Percentiles rank a stretch among this genome's conserved stretches.
These are phyloP conservation scores for Pichia pseudocactophila DNA, from an alignment of 805 yeast genomes.

Conservation along the genomic window DNA sequence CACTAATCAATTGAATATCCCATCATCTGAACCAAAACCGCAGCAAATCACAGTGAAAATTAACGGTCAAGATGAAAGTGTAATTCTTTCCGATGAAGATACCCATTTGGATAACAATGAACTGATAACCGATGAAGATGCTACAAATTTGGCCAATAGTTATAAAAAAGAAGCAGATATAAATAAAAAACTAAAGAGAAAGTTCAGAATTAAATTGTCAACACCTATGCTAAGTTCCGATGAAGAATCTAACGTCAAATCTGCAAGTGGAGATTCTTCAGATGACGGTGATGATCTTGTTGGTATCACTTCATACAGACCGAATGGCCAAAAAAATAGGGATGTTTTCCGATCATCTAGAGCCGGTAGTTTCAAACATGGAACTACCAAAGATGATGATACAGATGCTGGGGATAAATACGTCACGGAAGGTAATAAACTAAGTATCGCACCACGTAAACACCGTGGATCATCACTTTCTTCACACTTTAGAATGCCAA, in stretches of 20 bases:
- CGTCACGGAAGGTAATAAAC: neutral
- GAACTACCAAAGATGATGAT: slow-evolving; percentile 3
- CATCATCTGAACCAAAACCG: neutral
- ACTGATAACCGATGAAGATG: neutral
- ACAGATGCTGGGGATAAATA: neutral
- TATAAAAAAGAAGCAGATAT: slow-evolving; percentile 4
- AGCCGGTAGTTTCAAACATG: neutral
- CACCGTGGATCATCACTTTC: neutral
- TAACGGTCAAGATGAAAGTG: slow-evolving; percentile 4
- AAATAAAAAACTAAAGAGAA: neutral
- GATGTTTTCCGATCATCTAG: neutral
- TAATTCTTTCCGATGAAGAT: neutral
- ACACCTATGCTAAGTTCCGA: slow-evolving; percentile 4
- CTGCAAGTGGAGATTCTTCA: neutral
- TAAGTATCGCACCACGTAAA: neutral
- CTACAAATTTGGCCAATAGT: neutral
- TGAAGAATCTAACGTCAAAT: slow-evolving; percentile 1
- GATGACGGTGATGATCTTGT: slow-evolving; percentile 5
- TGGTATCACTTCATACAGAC: too few species aligned
- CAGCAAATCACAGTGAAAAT: neutral
- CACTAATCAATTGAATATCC: slow-evolving; percentile 4
- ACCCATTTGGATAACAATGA: neutral
- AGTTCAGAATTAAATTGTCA: neutral
- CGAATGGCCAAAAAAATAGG: neutral
- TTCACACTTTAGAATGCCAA: neutral